phyloP scores from a whole-genome alignment of 495 filamentous ascomycete genomes.

The Aspergillus mulundensis region DNA sequence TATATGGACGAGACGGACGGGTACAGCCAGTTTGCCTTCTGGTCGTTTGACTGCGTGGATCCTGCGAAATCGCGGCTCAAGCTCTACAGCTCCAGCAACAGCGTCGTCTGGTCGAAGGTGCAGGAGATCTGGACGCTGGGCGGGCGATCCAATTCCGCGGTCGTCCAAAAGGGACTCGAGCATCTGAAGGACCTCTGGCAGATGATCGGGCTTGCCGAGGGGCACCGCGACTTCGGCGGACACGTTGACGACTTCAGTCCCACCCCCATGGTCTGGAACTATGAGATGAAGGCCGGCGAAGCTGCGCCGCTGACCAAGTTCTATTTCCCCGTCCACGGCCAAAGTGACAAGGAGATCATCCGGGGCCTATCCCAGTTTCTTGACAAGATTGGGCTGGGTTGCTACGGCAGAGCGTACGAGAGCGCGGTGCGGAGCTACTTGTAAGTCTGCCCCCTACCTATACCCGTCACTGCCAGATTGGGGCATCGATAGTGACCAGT shows the following conservation, averaged over 20 bases:
- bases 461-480: too few species aligned
- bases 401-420: not conserved
- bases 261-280: not conserved
- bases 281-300: not conserved
- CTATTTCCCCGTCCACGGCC: not conserved
- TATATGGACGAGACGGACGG: not conserved
- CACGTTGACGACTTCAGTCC: not conserved
- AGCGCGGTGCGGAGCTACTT: not conserved
- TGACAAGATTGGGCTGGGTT: not conserved
- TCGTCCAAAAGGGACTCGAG: slow-evolving; percentile 1
- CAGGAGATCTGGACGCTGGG: slow-evolving; percentile 20
- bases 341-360: not conserved
- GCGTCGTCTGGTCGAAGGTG: slow-evolving; percentile 10
- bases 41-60: slow-evolving; percentile 15
- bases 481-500: too few species aligned
- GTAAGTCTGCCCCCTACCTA: too few species aligned
- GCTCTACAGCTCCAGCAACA: slow-evolving; percentile 14
- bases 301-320: not conserved
- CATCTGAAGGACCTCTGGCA: not conserved
- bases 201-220: not conserved
- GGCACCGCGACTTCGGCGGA: not conserved
- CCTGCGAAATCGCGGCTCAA: slow-evolving; percentile 11
- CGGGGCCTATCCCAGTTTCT: not conserved
- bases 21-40: slow-evolving; percentile 11
- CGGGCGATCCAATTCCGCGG: not conserved